Conservation (phyloP, 1,284 basidiomycete genomes). For the Heterobasidion occidentale region DNA sequence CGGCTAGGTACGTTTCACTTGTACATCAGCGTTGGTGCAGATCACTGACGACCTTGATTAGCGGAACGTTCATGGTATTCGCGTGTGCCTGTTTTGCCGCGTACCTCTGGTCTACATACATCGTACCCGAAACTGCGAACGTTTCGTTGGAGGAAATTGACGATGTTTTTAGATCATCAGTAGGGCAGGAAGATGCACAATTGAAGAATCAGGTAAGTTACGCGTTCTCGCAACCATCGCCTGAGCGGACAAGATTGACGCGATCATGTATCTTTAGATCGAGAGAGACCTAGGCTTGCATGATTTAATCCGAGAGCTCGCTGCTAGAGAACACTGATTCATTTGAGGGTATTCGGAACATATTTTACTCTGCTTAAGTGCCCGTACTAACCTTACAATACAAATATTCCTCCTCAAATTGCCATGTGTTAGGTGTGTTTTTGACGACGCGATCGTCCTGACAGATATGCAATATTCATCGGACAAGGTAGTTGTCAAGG, state of each 20-base stretch:
- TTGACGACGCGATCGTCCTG: too few species aligned
- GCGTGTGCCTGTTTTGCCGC: conserved; percentile 54
- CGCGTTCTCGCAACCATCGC: background rate
- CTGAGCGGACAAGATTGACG: background rate
- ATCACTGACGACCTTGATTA: conserved; percentile 4
- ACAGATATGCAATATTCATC: too few species aligned
- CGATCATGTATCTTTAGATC: conserved; percentile 19
- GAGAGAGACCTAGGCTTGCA: conserved; percentile 27
- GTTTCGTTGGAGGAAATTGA: conserved; percentile 75
- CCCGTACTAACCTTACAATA: too few species aligned
- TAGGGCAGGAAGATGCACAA: conserved; percentile 42
- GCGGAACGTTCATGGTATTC: conserved; percentile 59
- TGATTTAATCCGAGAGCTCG: conserved; percentile 6
- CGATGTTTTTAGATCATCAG: conserved; percentile 50
- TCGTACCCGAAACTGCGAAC: conserved; percentile 72
- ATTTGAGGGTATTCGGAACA: background rate
- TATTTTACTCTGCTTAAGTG: background rate
- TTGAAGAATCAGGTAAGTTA: conserved; percentile 39
- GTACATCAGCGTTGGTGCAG: background rate
- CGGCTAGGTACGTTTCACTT: conserved; percentile 40
- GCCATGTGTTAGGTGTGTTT: too few species aligned
- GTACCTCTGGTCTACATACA: conserved; percentile 59
- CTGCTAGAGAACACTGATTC: background rate
- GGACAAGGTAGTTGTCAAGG: background rate
- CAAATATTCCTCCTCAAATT: too few species aligned